Conservation (phyloP, 106 monocot genomes). For the Iris macrosiphon region DNA sequence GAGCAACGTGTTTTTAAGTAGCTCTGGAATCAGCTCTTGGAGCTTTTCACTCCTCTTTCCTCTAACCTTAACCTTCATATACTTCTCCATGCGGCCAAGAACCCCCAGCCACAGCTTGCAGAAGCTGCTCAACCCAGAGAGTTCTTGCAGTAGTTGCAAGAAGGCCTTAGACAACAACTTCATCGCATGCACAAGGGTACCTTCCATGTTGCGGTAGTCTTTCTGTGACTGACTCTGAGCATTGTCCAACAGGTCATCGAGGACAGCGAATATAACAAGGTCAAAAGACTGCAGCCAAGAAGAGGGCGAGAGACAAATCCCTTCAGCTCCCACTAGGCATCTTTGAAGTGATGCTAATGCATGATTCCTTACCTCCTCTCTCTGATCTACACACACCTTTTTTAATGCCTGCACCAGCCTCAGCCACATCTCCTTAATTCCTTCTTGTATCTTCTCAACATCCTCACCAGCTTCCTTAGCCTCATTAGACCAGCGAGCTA, state of each 20-base stretch:
- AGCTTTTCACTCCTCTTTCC: conserved; percentile 66
- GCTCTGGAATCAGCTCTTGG: conserved; percentile 65
- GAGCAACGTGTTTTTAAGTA: conserved; percentile 64
- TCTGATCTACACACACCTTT: conserved; percentile 42
- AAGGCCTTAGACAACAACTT: conserved; percentile 56
- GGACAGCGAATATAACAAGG: conserved; percentile 40
- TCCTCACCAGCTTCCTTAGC: conserved; percentile 36
- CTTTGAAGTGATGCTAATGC: conserved; percentile 53
- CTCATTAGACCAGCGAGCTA: conserved; percentile 55
- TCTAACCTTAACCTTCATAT: conserved; percentile 57
- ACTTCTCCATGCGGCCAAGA: conserved; percentile 58
- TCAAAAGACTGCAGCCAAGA: conserved; percentile 54
- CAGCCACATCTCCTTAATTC: conserved; percentile 75
- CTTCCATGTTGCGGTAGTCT: conserved; percentile 66
- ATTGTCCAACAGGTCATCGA: conserved; percentile 59
- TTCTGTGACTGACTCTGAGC: conserved; percentile 49
- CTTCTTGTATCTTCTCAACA: conserved; percentile 40
- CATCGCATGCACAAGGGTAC: conserved; percentile 39
- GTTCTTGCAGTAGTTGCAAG: conserved; percentile 45
- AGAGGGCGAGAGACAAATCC: conserved; percentile 28
- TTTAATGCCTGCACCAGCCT: conserved; percentile 48
- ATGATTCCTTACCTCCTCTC: conserved; percentile 77
- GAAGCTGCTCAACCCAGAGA: conserved; percentile 38
- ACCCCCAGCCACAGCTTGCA: conserved; percentile 58
- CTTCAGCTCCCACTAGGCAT: conserved; percentile 52